phyloP scores from a whole-genome alignment of 495 filamentous ascomycete genomes.

The Podospora conica region DNA sequence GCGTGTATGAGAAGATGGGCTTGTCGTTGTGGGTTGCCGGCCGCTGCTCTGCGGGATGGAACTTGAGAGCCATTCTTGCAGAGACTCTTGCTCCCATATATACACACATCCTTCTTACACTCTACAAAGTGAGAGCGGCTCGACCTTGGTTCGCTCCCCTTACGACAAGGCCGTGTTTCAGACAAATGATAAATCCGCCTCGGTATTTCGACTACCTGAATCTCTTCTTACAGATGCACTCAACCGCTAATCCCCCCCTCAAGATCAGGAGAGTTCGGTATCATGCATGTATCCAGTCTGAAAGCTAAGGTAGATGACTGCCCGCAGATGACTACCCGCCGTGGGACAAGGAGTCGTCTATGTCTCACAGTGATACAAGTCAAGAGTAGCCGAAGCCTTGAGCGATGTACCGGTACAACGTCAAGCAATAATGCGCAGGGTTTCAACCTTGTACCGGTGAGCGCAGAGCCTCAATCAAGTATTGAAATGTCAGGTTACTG shows the following conservation, averaged over 20 bases:
- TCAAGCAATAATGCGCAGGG: not conserved
- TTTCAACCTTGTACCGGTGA: not conserved
- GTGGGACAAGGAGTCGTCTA: not conserved
- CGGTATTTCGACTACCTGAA: not conserved
- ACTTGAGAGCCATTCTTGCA: too few relatives aligned
- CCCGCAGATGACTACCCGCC: too few relatives aligned
- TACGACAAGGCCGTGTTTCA: not conserved
- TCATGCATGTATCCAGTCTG: not conserved
- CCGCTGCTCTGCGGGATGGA: too few relatives aligned
- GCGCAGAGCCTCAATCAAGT: not conserved
- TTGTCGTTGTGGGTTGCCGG: too few relatives aligned
- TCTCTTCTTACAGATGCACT: not conserved
- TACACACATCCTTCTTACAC: not conserved
- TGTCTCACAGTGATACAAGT: not conserved
- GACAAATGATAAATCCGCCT: too few relatives aligned
- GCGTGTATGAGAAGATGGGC: too few relatives aligned
- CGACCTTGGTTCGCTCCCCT: not conserved
- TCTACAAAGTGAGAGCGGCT: not conserved
- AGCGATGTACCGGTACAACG: not conserved
- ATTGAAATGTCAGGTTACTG: not conserved
- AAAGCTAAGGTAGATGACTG: not conserved
- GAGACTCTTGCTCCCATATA: not conserved
- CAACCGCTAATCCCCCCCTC: not conserved
- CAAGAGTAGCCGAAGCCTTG: not conserved
- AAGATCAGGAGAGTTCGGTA: too few relatives aligned